Base-by-base conservation (phyloP, 148 eudicot genomes). In the Fagopyrum tataricum region DNA sequence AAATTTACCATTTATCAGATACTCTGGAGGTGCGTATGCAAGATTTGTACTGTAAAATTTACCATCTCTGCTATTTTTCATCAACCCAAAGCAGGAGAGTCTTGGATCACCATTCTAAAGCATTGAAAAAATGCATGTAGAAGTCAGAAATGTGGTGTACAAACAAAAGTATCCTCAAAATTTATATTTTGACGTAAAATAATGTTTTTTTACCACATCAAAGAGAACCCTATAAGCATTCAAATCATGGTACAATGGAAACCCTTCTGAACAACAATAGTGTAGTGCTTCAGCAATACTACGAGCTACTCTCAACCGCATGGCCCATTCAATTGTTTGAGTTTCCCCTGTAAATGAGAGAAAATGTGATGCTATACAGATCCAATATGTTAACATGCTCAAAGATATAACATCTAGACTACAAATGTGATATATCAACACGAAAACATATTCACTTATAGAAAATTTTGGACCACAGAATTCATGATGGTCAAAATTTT, bases 191-290 rank as follows among this genome's bases (percentile, higher is more conserved):
- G 21, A 51, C 56, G 11, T 44, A 51, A 51, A 51, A 4, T 4
- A 51, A 3, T 3, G 51, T 47, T 14, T 2, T 47, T 47, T 51
- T 46, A 93, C 96, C 96, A 88, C 89, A 76, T 90, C 98, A 79
- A 92, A 92, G 67, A 92, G 91, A 78, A 93, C 87, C 80, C 98
- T 86, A 70, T 93, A 93, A 49, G 98, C 98, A 85, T 93, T 93
- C 72, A 90, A 80, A 78, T 90, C 96, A 44, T 90, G 96, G 75
- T 90, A 93, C 78, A 90, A 81, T 40, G 88, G 84, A 46, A 82
- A 91, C 31, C 93, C 96, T 84, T 90, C 87, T 13, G 83, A 77
- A 79, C 85, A 80, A 72, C 96, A 92, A 81, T 92, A 90, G 49
- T 92, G 86, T 72, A 92, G 85, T 76, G 96, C 93, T 77, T 92